Conservation (phyloP, 2,329 filamentous ascomycete genomes). For the Colletotrichum camelliae region DNA sequence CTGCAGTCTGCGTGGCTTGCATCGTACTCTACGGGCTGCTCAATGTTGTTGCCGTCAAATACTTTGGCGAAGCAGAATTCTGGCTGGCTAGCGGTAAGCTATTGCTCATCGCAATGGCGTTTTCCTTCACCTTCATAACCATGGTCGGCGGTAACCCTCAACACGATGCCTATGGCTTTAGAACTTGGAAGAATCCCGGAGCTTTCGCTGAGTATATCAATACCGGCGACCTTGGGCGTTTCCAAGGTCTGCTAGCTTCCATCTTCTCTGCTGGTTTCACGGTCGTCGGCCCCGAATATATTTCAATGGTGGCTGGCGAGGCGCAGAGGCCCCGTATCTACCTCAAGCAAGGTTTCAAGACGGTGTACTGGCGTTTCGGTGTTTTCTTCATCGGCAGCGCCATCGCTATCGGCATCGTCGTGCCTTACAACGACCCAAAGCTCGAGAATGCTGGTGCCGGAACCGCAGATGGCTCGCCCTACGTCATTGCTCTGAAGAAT, state of each 20-base stretch:
- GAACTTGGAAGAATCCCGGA: slow-evolving; percentile 68
- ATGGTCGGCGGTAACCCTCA: slow-evolving; percentile 81
- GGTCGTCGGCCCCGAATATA: slow-evolving; percentile 71
- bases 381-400: slow-evolving; percentile 76
- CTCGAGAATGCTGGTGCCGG: slow-evolving; percentile 44
- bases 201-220: slow-evolving; percentile 67
- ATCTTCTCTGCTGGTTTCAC: slow-evolving; percentile 70
- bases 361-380: slow-evolving; percentile 74
- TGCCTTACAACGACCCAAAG: slow-evolving; percentile 67
- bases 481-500: slow-evolving; percentile 67
- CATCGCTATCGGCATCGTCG: slow-evolving; percentile 68
- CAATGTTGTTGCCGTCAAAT: slow-evolving; percentile 31
- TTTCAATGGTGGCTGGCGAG: slow-evolving; percentile 73
- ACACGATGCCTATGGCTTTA: slow-evolving; percentile 72
- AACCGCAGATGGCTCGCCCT: slow-evolving; percentile 64
- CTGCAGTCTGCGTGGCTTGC: slow-evolving; percentile 13
- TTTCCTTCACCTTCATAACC: slow-evolving; percentile 78
- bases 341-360: slow-evolving; percentile 74
- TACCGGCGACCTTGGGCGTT: slow-evolving; percentile 66
- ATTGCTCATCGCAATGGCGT: slow-evolving; percentile 69
- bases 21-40: slow-evolving; percentile 28
- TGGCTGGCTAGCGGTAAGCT: slow-evolving; percentile 68
- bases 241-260: slow-evolving; percentile 73
- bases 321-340: slow-evolving; percentile 67
- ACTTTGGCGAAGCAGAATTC: slow-evolving; percentile 68